Evolutionary conservation across 2,329 filamentous ascomycete species (phyloP), one percentile per base, ranked within the genome.

Genomic region (Verticillium nonalfalfae): DNA sequence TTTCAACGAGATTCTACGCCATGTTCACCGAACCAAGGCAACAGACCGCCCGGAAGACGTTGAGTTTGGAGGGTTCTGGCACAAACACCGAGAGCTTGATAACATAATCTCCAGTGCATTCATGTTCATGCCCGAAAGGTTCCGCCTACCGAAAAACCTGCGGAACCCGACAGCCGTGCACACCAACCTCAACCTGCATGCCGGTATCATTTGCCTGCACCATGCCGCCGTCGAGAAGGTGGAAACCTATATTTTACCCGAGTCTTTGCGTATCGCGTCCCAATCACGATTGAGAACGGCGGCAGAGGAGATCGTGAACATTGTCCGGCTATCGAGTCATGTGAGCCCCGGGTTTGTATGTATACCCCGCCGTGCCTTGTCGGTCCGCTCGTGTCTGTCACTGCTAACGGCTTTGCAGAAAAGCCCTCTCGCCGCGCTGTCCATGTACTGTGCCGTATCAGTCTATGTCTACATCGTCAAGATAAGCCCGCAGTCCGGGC

Each of bases 161-260:
- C 79, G 82, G 45, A 85, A 96, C 66, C 81, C 89, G 1, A 87
- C 90, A 56, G 86, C 91, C 7, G 83, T 96, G 0, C 93, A 96
- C 71, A 81, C 88, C 58, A 97, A 97, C 66, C 89, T 97, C 79
- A 93, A 91, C 69, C 84, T 97, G 2, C 93, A 97, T 69, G 92
- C 93, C 0, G 89, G 91, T 1, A 85, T 90, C 9, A 97, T 97
- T 59, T 96, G 91, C 71, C 79, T 97, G 5, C 93, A 97, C 70
- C 91, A 96, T 73, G 90, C 91, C 1, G 93, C 93, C 1, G 87
- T 95, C 9, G 91, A 93, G 74, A 93, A 90, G 70, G 89, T 89
- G 0, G 89, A 93, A 60, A 88, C 87, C 68, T 82, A 93, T 70
- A 81, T 84, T 2, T 75, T 96, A 59, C 82, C 87, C 0, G 78